Percentiles rank a stretch among this genome's conserved stretches.
phyloP scores from a whole-genome alignment of 1,139 yeast genomes.

The Scheffersomyces segobiensis region DNA sequence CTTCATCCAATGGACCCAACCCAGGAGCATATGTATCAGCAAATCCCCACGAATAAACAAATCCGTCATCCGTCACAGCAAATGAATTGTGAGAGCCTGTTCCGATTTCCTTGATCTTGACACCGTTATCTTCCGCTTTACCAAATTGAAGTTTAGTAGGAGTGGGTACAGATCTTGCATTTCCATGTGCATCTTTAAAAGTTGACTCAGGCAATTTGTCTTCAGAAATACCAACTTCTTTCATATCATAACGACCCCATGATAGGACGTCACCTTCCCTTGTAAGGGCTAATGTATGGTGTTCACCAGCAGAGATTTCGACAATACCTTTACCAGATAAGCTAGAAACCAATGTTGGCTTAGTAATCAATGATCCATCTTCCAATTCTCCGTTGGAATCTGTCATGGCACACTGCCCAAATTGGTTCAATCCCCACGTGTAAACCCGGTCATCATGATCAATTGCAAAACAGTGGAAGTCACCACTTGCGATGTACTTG shows the following conservation, averaged over 20 bases:
- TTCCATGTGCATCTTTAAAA: slow-evolving; percentile 76
- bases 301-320: slow-evolving; percentile 89
- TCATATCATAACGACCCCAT: slow-evolving; percentile 93
- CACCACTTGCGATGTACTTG: slow-evolving; percentile 86
- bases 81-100: slow-evolving; percentile 92
- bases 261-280: slow-evolving; percentile 70
- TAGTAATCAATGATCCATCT: slow-evolving; percentile 79
- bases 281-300: slow-evolving; percentile 80
- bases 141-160: slow-evolving; percentile 64
- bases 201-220: slow-evolving; percentile 65
- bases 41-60: slow-evolving; percentile 95
- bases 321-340: slow-evolving; percentile 59
- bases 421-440: slow-evolving; percentile 96
- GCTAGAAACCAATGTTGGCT: slow-evolving; percentile 69
- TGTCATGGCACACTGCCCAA: slow-evolving; percentile 91
- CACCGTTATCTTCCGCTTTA: slow-evolving; percentile 19
- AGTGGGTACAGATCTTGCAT: slow-evolving; percentile 81
- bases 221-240: slow-evolving; percentile 78
- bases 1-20: slow-evolving; percentile 88
- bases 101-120: slow-evolving; percentile 62
- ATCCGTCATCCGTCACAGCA: slow-evolving; percentile 82
- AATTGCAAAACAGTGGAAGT: slow-evolving; percentile 93
- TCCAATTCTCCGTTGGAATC: slow-evolving; percentile 51
- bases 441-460: slow-evolving; percentile 68
- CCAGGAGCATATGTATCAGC: slow-evolving; percentile 97